Evolutionary conservation across 2,329 filamentous ascomycete genomes (phyloP).

Genomic region (Fusarium clavum): DNA sequence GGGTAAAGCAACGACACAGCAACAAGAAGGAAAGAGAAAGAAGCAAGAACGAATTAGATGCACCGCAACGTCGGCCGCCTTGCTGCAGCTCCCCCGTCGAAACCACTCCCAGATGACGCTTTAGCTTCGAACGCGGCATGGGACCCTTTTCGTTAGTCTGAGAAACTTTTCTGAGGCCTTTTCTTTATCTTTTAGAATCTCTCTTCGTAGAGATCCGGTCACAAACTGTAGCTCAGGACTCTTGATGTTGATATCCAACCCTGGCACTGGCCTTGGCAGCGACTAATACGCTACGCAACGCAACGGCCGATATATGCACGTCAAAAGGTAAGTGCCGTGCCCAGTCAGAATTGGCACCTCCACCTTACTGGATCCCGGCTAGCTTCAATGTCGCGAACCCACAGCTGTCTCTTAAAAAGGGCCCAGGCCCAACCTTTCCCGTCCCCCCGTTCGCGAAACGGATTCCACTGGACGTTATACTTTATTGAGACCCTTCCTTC

Average conservation of each 20-base stretch:
- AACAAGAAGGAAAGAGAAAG: background rate
- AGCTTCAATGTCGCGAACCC: conserved; percentile 11
- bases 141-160: conserved; percentile 30
- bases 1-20: conserved; percentile 22
- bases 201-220: background rate
- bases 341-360: conserved; percentile 20
- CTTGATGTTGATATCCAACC: conserved; percentile 17
- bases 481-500: conserved; percentile 26
- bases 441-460: conserved; percentile 35
- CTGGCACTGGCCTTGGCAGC: conserved; percentile 12
- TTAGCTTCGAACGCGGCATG: conserved; percentile 36
- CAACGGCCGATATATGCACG: conserved; percentile 17
- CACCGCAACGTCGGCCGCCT: conserved; percentile 35
- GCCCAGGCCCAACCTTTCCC: conserved; percentile 38
- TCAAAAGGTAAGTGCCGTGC: conserved; percentile 31
- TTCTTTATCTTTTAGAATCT: background rate
- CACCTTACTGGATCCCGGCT: conserved; percentile 22
- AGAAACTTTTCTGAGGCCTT: conserved; percentile 14
- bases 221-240: background rate
- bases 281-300: conserved; percentile 22
- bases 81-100: conserved; percentile 33
- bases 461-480: conserved; percentile 25
- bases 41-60: conserved; percentile 27
- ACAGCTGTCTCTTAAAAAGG: conserved; percentile 37
- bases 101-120: conserved; percentile 14